A percentile compares a stretch with the other conserved stretches of the same genome.
phyloP scores from a whole-genome alignment of 257 asterid species.

The Cinchona pubescens region DNA sequence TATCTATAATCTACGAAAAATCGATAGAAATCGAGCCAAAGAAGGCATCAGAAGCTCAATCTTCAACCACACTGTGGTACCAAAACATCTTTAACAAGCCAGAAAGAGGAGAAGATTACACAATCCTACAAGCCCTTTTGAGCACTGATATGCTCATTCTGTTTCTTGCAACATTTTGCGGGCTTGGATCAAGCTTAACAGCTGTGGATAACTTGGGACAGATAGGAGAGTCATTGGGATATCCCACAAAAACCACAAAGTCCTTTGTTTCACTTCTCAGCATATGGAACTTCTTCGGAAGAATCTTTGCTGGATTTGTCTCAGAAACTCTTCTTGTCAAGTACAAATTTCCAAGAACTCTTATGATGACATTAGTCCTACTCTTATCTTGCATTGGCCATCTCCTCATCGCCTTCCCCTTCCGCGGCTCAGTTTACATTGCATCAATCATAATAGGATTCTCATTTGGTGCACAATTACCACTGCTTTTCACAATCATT shows the following conservation, averaged over 20 bases:
- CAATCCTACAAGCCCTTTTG: slow-evolving; percentile 19
- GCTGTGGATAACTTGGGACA: slow-evolving; percentile 26
- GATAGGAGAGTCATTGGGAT: slow-evolving; percentile 25
- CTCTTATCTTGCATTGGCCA: slow-evolving; percentile 12
- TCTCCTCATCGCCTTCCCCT: slow-evolving; percentile 20
- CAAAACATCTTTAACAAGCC: slow-evolving; percentile 18
- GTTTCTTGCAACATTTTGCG: slow-evolving; percentile 24
- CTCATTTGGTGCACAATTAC: slow-evolving; percentile 24
- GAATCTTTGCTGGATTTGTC: slow-evolving; percentile 20
- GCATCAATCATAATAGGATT: slow-evolving; percentile 20
- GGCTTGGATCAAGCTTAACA: slow-evolving; percentile 24
- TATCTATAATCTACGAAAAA: slow-evolving; percentile 16
- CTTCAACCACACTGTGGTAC: slow-evolving; percentile 15
- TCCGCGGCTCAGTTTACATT: slow-evolving; percentile 17
- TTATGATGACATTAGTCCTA: slow-evolving; percentile 20
- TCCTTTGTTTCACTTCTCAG: slow-evolving; percentile 22
- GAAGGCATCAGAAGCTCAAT: background rate
- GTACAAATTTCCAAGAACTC: slow-evolving; percentile 23
- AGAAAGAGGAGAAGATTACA: slow-evolving; percentile 24
- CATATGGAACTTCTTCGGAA: slow-evolving; percentile 26
- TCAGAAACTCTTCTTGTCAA: slow-evolving; percentile 20
- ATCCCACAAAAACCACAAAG: slow-evolving; percentile 19
- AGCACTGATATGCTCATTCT: slow-evolving; percentile 22
- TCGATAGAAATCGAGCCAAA: slow-evolving; percentile 4
- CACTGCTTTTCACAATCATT: slow-evolving; percentile 18